These are phyloP conservation scores for Talaromyces proteolyticus DNA, from an alignment of 495 filamentous ascomycete genomes.

Conservation along the genomic window DNA sequence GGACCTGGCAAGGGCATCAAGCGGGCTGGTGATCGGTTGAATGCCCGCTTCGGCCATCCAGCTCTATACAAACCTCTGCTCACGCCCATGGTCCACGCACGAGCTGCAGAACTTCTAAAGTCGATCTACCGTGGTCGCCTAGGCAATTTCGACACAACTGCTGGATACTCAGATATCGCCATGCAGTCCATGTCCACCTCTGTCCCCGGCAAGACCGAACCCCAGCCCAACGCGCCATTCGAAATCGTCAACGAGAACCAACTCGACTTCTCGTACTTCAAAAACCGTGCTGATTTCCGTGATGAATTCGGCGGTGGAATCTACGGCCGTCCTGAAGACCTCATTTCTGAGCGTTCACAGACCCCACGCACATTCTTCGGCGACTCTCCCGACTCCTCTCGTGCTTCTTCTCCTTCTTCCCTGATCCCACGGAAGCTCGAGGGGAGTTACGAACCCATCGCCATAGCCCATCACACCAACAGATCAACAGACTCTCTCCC, in stretches of 20 bases:
- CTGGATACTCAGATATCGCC: conserved; percentile 65
- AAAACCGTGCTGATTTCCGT: conserved; percentile 80
- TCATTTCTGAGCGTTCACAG: conserved; percentile 56
- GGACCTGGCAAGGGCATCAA: conserved; percentile 29
- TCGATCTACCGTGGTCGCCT: conserved; percentile 77
- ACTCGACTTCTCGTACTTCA: conserved; percentile 93
- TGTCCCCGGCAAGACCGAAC: conserved; percentile 61
- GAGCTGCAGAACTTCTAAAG: conserved; percentile 73
- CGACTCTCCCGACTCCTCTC: conserved; percentile 36
- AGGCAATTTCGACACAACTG: conserved; percentile 51
- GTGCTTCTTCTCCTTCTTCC: conserved; percentile 40
- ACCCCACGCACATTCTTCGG: conserved; percentile 54
- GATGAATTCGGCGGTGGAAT: conserved; percentile 80
- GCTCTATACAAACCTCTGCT: conserved; percentile 83
- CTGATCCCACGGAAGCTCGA: conserved; percentile 20
- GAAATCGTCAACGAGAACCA: conserved; percentile 84
- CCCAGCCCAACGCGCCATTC: conserved; percentile 45
- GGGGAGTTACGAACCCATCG: conserved; percentile 17
- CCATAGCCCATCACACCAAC: not conserved
- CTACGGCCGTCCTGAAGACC: conserved; percentile 62
- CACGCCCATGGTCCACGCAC: conserved; percentile 93
- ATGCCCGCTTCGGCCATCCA: conserved; percentile 81
- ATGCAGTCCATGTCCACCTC: conserved; percentile 77
- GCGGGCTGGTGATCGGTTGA: conserved; percentile 64
- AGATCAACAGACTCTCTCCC: not conserved